Evolutionary conservation across 352 stramenopile genomes (phyloP).

Genomic region (Phytophthora sansomeana): DNA sequence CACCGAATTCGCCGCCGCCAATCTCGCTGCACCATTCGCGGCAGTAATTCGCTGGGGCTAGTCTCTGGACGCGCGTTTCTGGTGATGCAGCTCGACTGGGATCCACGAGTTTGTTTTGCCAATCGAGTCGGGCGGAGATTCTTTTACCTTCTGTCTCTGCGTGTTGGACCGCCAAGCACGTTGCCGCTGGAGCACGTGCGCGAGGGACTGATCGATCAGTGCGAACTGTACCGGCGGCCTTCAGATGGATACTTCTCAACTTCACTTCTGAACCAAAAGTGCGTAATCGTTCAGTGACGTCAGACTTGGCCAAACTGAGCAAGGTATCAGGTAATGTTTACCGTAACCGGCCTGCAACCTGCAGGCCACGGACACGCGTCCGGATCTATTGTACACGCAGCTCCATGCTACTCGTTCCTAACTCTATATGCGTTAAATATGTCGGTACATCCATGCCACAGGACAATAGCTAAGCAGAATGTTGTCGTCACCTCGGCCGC

Average conservation of each 20-base stretch:
- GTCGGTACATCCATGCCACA: neutral
- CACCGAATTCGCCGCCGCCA: neutral
- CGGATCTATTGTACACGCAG: constrained; percentile 4
- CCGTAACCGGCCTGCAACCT: neutral
- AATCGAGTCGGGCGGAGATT: neutral
- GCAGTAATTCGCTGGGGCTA: constrained; percentile 10
- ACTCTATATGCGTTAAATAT: constrained; percentile 38
- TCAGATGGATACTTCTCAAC: constrained; percentile 6
- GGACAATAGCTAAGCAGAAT: neutral
- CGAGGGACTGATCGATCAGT: constrained; percentile 3
- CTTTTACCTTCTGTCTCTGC: neutral
- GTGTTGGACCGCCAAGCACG: neutral
- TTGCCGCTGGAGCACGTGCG: neutral
- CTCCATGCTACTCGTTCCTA: constrained; percentile 9
- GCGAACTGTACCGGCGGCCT: neutral
- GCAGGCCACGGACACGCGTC: neutral
- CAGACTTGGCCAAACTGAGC: neutral
- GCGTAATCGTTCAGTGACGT: constrained; percentile 4
- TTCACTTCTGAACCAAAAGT: constrained; percentile 30
- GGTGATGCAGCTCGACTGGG: constrained; percentile 23
- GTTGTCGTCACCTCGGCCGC: neutral
- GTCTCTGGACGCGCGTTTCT: constrained; percentile 22
- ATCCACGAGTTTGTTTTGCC: neutral
- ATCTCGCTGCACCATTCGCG: constrained; percentile 4
- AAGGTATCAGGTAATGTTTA: neutral